Evolutionary conservation across 805 yeast species (phyloP).

Genomic region (Candida easanensis): DNA sequence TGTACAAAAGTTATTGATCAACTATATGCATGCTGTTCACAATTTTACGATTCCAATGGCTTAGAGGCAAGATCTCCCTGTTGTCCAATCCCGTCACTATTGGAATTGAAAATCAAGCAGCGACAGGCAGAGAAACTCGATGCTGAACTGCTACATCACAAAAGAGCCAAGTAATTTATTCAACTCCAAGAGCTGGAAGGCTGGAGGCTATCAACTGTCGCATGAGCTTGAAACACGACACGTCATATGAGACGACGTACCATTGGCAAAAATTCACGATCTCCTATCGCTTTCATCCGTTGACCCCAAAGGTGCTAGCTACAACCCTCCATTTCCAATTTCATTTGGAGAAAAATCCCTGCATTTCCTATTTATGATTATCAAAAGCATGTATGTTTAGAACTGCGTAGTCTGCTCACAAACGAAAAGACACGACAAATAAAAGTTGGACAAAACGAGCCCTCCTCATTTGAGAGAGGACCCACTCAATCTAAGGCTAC

Average conservation of each 20-base stretch:
- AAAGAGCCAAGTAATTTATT: background rate
- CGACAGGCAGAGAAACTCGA: constrained; percentile 54
- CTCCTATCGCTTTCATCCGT: too few relatives aligned
- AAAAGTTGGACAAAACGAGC: constrained; percentile 51
- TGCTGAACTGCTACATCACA: constrained; percentile 43
- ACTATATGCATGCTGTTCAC: constrained; percentile 71
- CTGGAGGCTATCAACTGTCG: too few relatives aligned
- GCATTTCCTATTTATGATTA: too few relatives aligned
- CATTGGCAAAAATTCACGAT: too few relatives aligned
- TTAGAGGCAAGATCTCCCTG: constrained; percentile 61
- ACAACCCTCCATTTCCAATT: too few relatives aligned
- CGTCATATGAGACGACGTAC: too few relatives aligned
- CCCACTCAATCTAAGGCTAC: constrained; percentile 65
- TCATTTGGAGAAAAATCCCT: too few relatives aligned
- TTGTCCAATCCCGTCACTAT: constrained; percentile 69
- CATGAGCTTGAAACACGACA: too few relatives aligned
- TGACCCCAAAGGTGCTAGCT: too few relatives aligned
- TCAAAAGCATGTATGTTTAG: constrained; percentile 54
- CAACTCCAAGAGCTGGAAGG: too few relatives aligned
- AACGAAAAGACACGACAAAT: constrained; percentile 33
- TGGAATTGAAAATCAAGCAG: constrained; percentile 64
- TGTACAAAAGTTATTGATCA: constrained; percentile 69
- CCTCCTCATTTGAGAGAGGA: background rate
- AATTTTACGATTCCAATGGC: constrained; percentile 62
- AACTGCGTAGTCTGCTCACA: constrained; percentile 64